Evolutionary conservation across 106 monocot genomes (phyloP), one percentile per base, ranked within the genome.

Genomic region (Dioscorea zingiberensis): DNA sequence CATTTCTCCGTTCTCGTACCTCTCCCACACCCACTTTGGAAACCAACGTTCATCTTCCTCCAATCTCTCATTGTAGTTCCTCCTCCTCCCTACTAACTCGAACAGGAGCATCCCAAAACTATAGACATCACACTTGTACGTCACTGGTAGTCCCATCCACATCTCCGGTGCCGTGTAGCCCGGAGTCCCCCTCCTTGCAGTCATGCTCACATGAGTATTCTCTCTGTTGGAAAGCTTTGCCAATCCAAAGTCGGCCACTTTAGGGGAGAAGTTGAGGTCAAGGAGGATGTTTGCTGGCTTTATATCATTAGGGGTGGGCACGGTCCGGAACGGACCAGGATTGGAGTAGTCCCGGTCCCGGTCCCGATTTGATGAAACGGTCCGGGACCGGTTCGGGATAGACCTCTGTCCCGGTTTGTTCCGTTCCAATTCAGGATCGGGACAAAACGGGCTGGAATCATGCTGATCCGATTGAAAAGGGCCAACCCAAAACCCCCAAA

Each of bases 131-230:
- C 77, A 77, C 48, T 82, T 82, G 38, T 77, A 27, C 0, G 77
- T 74, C 17, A 82, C 74, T 0, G 73, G 73, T 0, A 55, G 26
- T 2, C 78, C 66, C 70, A 70, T 73, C 73, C 70, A 77, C 17
- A 83, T 44, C 78, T 83, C 82, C 9, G 82, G 78, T 7, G 77
- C 82, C 1, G 78, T 64, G 17, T 78, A 83, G 11, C 82, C 78
- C 0, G 74, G 73, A 2, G 77, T 83, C 11, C 78, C 82, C 25
- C 78, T 69, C 0, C 60, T 13, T 51, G 12, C 51, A 13, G 51
- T 51, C 51, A 51, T 0, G 2, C 18, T 18, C 1, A 18, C 13
- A 18, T 67, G 67, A 30, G 56, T 60, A 21, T 61, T 55, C 2
- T 61, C 66, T 22, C 74, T 48, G 6, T 61, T 30, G 6, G 55